These are phyloP conservation scores for Osmanthus fragrans DNA, from an alignment of 257 asterid genomes.

Conservation along the genomic window DNA sequence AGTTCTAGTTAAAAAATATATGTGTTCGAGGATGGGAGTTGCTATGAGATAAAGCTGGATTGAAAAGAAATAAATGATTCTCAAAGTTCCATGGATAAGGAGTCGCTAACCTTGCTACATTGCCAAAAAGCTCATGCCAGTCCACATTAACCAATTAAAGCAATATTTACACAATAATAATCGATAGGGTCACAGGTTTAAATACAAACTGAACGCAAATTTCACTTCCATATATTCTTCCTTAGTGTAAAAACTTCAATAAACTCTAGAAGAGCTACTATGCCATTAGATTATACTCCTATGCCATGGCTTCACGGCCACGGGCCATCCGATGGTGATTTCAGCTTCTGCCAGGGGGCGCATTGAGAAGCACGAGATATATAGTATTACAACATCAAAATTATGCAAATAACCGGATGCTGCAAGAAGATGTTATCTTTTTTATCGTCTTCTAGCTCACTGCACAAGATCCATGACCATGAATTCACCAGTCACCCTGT, in stretches of 20 bases:
- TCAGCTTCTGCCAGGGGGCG: neutral
- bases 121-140: neutral
- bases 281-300: neutral
- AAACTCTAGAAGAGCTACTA: neutral
- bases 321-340: neutral
- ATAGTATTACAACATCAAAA: neutral
- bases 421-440: neutral
- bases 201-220: neutral
- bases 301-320: neutral
- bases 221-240: neutral
- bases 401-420: neutral
- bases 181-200: neutral
- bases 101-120: neutral
- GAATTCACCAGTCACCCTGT: constrained; percentile 80
- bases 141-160: neutral
- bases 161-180: neutral
- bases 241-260: neutral
- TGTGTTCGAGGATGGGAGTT: neutral
- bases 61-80: too few species aligned
- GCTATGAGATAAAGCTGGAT: neutral
- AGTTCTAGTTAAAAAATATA: too few species aligned
- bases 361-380: neutral
- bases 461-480: constrained; percentile 54
- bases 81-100: neutral
- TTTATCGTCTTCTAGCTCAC: constrained; percentile 9